Base-by-base conservation (phyloP, 2,329 filamentous ascomycete genomes). In the Colletotrichum caudatum region DNA sequence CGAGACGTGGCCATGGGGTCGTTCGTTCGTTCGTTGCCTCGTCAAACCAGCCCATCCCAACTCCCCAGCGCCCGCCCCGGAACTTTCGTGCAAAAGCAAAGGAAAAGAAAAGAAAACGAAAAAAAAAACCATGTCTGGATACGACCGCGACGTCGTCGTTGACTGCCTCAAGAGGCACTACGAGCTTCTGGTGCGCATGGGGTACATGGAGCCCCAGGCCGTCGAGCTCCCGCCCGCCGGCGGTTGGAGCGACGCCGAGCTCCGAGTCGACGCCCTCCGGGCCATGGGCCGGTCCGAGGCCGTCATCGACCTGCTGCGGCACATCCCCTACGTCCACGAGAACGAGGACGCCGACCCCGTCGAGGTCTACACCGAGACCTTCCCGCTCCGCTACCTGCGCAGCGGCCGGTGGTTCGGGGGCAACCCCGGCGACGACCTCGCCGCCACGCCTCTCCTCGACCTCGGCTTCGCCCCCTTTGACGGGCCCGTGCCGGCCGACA, bases 231-330 rank as follows among this genome's bases (percentile, higher is more conserved):
- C 62, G 23, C 68, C 71, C 50, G 39, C 39, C 61, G 61, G 9
- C 44, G 71, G 67, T 67, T 73, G 71, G 71, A 71, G 51, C 67
- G 71, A 73, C 53, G 35, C 61, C 33, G 61, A 73, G 57, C 66
- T 73, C 51, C 61, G 61, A 58, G 66, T 73, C 51, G 71, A 73
- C 57, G 67, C 62, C 16, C 71, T 73, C 67, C 71, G 71, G 62
- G 67, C 67, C 62, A 70, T 73, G 71, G 67, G 71, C 67, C 71
- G 71, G 51, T 73, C 67, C 37, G 71, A 73, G 58, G 41, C 57
- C 20, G 71, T 62, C 26, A 59, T 73, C 33, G 71, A 73, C 41
- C 62, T 73, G 41, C 53, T 73, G 50, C 66, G 71, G 39, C 67
- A 66, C 58, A 39, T 73, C 2, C 71, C 71, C 44, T 73, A 71